These are phyloP conservation scores for Ambrosia trifida DNA, from an alignment of 129 eudicot genomes.

Conservation along the genomic window DNA sequence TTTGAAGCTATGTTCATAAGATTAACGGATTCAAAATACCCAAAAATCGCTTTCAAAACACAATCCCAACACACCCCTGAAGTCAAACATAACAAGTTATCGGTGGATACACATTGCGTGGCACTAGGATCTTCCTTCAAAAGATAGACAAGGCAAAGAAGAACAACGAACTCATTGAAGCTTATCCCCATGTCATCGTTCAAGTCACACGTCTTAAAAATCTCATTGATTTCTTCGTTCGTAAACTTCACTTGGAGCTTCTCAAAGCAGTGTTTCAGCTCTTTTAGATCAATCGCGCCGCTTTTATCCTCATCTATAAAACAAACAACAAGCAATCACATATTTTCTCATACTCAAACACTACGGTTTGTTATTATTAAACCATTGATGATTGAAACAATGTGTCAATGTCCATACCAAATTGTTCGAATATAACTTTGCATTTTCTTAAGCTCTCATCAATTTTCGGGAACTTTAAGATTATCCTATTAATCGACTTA, in stretches of 20 bases:
- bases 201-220: conserved; percentile 73
- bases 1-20: no score
- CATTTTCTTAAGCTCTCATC: conserved; percentile 79
- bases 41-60: background rate
- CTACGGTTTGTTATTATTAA: background rate
- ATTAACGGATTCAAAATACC: background rate
- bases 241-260: conserved; percentile 63
- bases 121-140: conserved; percentile 58
- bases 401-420: conserved; percentile 46
- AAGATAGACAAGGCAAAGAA: conserved; percentile 89
- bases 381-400: background rate
- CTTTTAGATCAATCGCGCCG: conserved; percentile 80
- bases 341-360: background rate
- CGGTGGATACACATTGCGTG: conserved; percentile 48
- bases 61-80: background rate
- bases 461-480: conserved; percentile 82
- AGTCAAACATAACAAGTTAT: background rate
- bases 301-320: conserved; percentile 69
- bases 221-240: conserved; percentile 72
- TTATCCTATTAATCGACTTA: conserved; percentile 69
- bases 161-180: conserved; percentile 89
- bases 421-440: conserved; percentile 69
- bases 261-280: conserved; percentile 67
- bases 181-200: conserved; percentile 71
- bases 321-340: background rate